Conservation (phyloP, 164 flowering plant species). For the Stephania yunnanensis region DNA sequence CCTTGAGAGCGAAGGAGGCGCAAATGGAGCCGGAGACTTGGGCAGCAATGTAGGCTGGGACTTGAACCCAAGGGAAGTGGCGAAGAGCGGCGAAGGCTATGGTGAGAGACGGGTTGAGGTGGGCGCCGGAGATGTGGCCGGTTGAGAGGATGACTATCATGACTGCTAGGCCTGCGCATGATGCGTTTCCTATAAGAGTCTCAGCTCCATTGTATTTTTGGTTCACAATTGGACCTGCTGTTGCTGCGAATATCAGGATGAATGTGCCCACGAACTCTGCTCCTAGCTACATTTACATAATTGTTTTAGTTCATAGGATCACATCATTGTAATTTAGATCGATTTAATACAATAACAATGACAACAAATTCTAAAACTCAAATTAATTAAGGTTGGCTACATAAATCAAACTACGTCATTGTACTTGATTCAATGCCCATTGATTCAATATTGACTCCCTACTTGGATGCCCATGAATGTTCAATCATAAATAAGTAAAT, state of each 20-base stretch:
- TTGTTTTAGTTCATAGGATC: too few species aligned
- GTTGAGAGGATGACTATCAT: constrained; percentile 75
- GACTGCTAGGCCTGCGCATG: constrained; percentile 75
- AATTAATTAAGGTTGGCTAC: too few species aligned
- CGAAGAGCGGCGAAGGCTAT: constrained; percentile 69
- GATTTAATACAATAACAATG: too few species aligned
- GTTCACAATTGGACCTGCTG: constrained; percentile 81
- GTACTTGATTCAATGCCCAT: too few species aligned
- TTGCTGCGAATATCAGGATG: constrained; percentile 69
- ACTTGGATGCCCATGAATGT: too few species aligned
- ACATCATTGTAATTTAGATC: too few species aligned
- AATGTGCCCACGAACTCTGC: constrained; percentile 92
- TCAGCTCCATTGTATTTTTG: constrained; percentile 63
- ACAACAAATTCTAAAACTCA: too few species aligned
- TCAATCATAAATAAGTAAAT: too few species aligned
- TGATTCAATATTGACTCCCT: too few species aligned
- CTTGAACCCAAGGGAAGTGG: constrained; percentile 87
- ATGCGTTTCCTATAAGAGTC: constrained; percentile 72
- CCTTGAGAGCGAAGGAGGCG: constrained; percentile 76
- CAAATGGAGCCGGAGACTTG: constrained; percentile 74
- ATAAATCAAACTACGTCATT: too few species aligned
- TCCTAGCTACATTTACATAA: constrained; percentile 39
- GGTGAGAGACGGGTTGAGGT: constrained; percentile 78
- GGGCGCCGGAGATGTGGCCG: constrained; percentile 90
- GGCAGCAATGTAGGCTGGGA: constrained; percentile 72